Base-by-base conservation (phyloP, 345 rosid species). In the Syzygium aqueum region DNA sequence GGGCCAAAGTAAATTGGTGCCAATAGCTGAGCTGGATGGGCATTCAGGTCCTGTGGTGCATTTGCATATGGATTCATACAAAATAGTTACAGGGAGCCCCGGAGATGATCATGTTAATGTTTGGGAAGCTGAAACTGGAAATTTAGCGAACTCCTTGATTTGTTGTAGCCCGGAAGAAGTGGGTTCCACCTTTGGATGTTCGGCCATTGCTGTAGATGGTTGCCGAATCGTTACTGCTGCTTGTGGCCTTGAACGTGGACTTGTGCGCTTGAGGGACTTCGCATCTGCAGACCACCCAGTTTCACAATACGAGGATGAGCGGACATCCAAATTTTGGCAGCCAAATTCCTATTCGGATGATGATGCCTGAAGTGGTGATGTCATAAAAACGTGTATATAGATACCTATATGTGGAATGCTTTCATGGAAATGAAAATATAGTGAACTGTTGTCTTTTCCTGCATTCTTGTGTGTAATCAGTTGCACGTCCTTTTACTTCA, bases 91-190 rank as follows among this genome's bases (percentile, higher is more conserved):
- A 2, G 94, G 94, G 80, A 92, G 92, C 52, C 91, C 77, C 7
- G 73, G 90, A n/a, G 94, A 94, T 89, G 30, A 6, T 43, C 15
- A 27, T 82, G 51, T 94, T 80, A 89, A 90, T 57, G 86, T 90
- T 84, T 95, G 98, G 98, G 95, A 94, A 80, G 85, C 91, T 17
- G 93, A 90, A 85, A 90, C 94, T 27, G 94, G 94, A 27, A 80
- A 19, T 37, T 88, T 78, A 85, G 87, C 91, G 37, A 94, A 91
- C 59, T 93, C 96, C 77, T 88, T 95, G 85, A 33, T 84, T 43
- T 92, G 91, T 84, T 88, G 88, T 84, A 61, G 51, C 56, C 43
- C 86, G 0, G 90, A 89, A 84, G 91, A 57, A 11, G 87, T 57
- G 51, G 73, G 46, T 43, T 14, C 51, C 85, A 28, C 15, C 54